Evolutionary conservation across 768 basidiomycete genomes (phyloP), one percentile per base, ranked within the genome.

Genomic region (Auriscalpium microsporum): DNA sequence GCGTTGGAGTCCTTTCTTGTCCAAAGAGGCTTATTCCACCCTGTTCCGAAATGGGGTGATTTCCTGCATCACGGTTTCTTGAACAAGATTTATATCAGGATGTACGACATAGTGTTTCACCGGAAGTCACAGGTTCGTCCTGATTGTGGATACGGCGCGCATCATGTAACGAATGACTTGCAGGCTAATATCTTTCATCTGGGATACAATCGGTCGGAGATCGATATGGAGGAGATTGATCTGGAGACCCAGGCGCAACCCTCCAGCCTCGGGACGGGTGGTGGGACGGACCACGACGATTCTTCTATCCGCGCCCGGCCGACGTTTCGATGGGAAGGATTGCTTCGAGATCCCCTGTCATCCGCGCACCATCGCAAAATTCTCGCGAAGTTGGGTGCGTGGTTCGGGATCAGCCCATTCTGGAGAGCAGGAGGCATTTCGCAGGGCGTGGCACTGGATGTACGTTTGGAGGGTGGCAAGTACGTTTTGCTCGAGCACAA

Each of bases 201-300:
- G 11, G 86, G 84, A 5, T 73, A 78, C 45, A 63, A 65, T 28
- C 69, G 71, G 5, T 75, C 66, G 6, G 67, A 82, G 63, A 68
- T 83, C 33, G 80, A 84, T 59, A 83, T 88, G 80, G 77, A 82
- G 53, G 78, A 82, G 34, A 68, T 88, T 40, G 83, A 85, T 59
- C 54, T 76, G 13, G 72, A 80, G 52, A 78, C 79, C 3, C 76
- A 73, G 51, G 72, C 61, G 14, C 73, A 70, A 40, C 67, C 78
- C 1, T 83, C 84, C 3, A 80, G 78, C 3, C 66, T 84, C 19
- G 86, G 81, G 4, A 86, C 83, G 1, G 83, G 83, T 1, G 79
- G 74, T n/a, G 84, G 83, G 6, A 89, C 87, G 0, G 83, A 87
- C 62, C 79, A 87, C 58, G 81, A 89, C 62, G 79, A 82, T 57